Conservation (phyloP, 495 filamentous ascomycete genomes). For the Aspergillus nanangensis region DNA sequence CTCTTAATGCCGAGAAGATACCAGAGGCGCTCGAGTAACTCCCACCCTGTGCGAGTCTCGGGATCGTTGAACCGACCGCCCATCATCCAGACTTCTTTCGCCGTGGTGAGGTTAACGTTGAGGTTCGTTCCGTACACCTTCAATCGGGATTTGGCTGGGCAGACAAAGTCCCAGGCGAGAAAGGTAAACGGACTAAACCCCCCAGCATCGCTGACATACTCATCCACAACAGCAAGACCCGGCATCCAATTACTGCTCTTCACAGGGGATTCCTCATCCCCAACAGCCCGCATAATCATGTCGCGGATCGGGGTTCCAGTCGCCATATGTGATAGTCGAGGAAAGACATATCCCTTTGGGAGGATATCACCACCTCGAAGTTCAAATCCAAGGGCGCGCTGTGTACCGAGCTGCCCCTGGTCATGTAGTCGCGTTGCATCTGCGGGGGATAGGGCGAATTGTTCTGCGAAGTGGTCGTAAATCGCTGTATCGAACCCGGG, state of each 20-base stretch:
- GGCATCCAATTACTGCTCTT: constrained; percentile 1
- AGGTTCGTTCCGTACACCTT: constrained; percentile 14
- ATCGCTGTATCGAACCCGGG: not conserved
- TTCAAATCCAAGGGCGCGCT: constrained; percentile 16
- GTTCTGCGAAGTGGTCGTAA: not conserved
- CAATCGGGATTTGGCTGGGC: constrained; percentile 1
- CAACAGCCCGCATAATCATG: not conserved
- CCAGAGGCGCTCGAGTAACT: constrained; percentile 7
- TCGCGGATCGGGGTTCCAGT: not conserved
- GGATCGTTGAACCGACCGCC: constrained; percentile 5
- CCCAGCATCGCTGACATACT: constrained; percentile 4
- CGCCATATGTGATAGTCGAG: not conserved
- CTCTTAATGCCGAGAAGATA: constrained; percentile 1
- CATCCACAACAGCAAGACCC: constrained; percentile 5
- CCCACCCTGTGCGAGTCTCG: not conserved
- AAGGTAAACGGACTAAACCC: constrained; percentile 10
- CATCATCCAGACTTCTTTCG: constrained; percentile 15
- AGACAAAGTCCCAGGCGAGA: constrained; percentile 12
- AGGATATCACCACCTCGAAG: not conserved
- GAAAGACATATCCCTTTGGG: constrained; percentile 17
- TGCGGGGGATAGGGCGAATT: not conserved
- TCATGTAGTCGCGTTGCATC: not conserved
- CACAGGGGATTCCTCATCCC: not conserved
- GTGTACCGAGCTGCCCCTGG: constrained; percentile 3
- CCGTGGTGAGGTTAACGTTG: constrained; percentile 8